Percentiles rank a stretch among this genome's conserved stretches.
Evolutionary conservation across 768 basidiomycete species (phyloP).

Genomic region (Trametes cubensis): DNA sequence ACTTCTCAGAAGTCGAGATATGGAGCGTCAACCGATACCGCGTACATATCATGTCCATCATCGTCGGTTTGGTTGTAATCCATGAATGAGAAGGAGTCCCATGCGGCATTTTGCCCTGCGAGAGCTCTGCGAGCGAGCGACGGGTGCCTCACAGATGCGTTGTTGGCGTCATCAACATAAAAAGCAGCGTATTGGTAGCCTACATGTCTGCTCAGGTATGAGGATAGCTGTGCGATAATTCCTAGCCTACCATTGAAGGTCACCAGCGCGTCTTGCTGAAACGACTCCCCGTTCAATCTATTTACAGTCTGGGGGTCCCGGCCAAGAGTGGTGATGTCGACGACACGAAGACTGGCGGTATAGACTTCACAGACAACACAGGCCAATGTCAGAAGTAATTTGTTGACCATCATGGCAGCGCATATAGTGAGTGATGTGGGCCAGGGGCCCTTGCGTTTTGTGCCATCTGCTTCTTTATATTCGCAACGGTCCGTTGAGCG

Average conservation of each 20-base stretch:
- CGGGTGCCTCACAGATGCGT: conserved; percentile 36
- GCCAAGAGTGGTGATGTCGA: conserved; percentile 31
- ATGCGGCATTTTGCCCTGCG: conserved; percentile 7
- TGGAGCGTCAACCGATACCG: background rate
- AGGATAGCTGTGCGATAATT: no score
- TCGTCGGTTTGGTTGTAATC: conserved; percentile 43
- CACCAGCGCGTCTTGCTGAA: conserved; percentile 39
- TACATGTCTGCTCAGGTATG: background rate
- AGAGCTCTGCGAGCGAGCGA: conserved; percentile 33
- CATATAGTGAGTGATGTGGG: background rate
- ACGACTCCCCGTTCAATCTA: conserved; percentile 41
- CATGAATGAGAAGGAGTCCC: conserved; percentile 37
- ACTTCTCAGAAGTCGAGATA: background rate
- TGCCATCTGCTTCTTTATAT: background rate
- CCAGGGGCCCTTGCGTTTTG: no score
- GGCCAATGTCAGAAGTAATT: background rate
- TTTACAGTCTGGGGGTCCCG: conserved; percentile 40
- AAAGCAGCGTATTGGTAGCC: conserved; percentile 42
- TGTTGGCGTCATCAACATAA: conserved; percentile 31
- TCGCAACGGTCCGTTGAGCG: background rate
- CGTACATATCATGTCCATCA: conserved; percentile 41
- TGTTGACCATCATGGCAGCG: background rate
- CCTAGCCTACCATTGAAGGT: conserved; percentile 36
- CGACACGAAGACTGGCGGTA: conserved; percentile 22
- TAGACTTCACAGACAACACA: background rate